These are phyloP conservation scores for Bacterosira constricta DNA, from an alignment of 108 stramenopile genomes.

Conservation along the genomic window DNA sequence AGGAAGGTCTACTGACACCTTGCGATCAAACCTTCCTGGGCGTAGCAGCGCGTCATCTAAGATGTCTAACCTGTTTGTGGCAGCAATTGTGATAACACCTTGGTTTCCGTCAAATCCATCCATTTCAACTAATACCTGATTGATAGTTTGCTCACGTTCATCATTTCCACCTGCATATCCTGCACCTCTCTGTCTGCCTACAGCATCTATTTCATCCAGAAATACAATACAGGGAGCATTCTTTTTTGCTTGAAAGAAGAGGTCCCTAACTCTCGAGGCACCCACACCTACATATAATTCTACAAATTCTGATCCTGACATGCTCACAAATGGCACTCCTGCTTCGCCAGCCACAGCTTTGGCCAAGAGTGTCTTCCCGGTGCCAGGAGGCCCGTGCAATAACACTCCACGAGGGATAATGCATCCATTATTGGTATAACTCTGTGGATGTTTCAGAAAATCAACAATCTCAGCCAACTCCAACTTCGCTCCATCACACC, in stretches of 20 bases:
- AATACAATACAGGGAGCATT: conserved; percentile 97
- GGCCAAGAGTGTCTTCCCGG: conserved; percentile 93
- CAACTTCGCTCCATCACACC: conserved; percentile 94
- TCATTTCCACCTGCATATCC: conserved; percentile 96
- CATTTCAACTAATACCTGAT: conserved; percentile 98
- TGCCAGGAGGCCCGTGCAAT: conserved; percentile 83
- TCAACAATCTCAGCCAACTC: conserved; percentile 97
- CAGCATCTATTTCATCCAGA: conserved; percentile 98
- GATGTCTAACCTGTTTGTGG: conserved; percentile 97
- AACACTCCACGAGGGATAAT: conserved; percentile 79
- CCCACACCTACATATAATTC: conserved; percentile 99
- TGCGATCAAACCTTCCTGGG: conserved; percentile 98
- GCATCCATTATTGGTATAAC: conserved; percentile 88
- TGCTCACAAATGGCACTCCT: conserved; percentile 94
- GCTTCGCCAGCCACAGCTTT: conserved; percentile 98
- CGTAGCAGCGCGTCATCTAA: conserved; percentile 95
- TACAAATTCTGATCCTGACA: conserved; percentile 96
- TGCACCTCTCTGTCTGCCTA: conserved; percentile 91
- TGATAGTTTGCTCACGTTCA: conserved; percentile 96
- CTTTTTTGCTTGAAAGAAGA: conserved; percentile 94
- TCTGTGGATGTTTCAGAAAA: conserved; percentile 93
- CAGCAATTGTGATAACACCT: conserved; percentile 96
- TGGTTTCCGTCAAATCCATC: conserved; percentile 96
- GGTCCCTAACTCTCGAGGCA: conserved; percentile 94
- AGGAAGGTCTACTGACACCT: conserved; percentile 95